These are phyloP conservation scores for Erigeron canadensis DNA, from an alignment of 129 eudicot genomes.

Conservation along the genomic window DNA sequence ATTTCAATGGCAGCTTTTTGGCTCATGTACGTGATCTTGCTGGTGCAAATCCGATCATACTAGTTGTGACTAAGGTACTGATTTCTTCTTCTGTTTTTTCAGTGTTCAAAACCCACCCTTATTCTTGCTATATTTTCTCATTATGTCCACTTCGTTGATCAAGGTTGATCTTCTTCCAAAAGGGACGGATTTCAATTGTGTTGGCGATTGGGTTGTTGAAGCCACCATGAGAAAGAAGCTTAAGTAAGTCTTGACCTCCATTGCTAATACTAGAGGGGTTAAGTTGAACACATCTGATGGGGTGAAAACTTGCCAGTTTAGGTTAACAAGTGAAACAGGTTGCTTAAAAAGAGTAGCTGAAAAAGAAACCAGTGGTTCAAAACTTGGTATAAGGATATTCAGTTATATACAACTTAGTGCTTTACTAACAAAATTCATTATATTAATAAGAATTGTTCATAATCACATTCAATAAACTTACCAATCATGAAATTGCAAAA, in stretches of 20 bases:
- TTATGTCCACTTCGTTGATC: constrained; percentile 25
- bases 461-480: not conserved
- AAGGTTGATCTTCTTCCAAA: constrained; percentile 99
- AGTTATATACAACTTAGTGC: not conserved
- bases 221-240: constrained; percentile 93
- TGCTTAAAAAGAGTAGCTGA: not conserved
- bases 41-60: constrained; percentile 96
- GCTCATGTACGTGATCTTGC: constrained; percentile 91
- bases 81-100: not conserved
- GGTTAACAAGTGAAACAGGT: not conserved
- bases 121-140: not conserved
- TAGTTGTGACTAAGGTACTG: constrained; percentile 86
- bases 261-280: not conserved
- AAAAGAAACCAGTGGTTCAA: not conserved
- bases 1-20: constrained; percentile 96
- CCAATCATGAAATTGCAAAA: not conserved
- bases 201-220: constrained; percentile 99
- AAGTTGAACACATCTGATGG: not conserved
- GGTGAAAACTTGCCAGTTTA: not conserved
- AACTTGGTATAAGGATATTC: not conserved
- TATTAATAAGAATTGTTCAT: not conserved
- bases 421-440: not conserved
- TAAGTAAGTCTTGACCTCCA: constrained; percentile 56
- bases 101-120: constrained; percentile 13
- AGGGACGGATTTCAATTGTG: constrained; percentile 93